Evolutionary conservation across 2,329 filamentous ascomycete species (phyloP).

Genomic region (Nigrograna mackinnonii): DNA sequence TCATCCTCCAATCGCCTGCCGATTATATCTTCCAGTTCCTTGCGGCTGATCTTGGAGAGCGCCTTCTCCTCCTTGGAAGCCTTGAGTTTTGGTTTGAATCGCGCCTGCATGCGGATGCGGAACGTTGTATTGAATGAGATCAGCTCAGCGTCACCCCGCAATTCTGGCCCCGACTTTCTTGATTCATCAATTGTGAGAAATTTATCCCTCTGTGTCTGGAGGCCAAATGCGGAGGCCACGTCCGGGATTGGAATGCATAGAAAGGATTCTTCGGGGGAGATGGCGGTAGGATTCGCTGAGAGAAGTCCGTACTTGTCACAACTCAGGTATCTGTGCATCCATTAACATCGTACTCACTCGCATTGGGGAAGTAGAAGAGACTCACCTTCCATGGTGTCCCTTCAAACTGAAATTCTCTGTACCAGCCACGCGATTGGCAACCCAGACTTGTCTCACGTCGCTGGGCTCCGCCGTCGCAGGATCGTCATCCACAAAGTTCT

Average conservation of each 20-base stretch:
- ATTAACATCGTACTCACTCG: not conserved
- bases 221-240: constrained; percentile 70
- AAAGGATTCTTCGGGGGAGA: constrained; percentile 84
- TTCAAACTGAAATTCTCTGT: constrained; percentile 85
- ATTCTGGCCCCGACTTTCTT: constrained; percentile 55
- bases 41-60: constrained; percentile 80
- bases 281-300: constrained; percentile 76
- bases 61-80: constrained; percentile 82
- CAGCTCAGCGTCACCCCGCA: constrained; percentile 74
- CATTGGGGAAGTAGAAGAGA: not conserved
- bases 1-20: constrained; percentile 79
- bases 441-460: constrained; percentile 94
- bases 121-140: constrained; percentile 72
- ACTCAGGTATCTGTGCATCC: constrained; percentile 71
- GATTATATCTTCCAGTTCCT: constrained; percentile 80
- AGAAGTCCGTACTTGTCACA: constrained; percentile 84
- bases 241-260: constrained; percentile 64
- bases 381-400: constrained; percentile 80
- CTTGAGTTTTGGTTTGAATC: constrained; percentile 85
- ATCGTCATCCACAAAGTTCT: constrained; percentile 87
- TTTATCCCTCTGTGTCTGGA: constrained; percentile 73
- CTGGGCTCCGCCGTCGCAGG: constrained; percentile 88
- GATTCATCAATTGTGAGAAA: constrained; percentile 63
- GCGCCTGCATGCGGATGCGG: constrained; percentile 89
- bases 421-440: constrained; percentile 81